Percentiles rank a stretch among this genome's conserved stretches.
phyloP scores from a whole-genome alignment of 768 basidiomycete genomes.

The Trametes coccinea region DNA sequence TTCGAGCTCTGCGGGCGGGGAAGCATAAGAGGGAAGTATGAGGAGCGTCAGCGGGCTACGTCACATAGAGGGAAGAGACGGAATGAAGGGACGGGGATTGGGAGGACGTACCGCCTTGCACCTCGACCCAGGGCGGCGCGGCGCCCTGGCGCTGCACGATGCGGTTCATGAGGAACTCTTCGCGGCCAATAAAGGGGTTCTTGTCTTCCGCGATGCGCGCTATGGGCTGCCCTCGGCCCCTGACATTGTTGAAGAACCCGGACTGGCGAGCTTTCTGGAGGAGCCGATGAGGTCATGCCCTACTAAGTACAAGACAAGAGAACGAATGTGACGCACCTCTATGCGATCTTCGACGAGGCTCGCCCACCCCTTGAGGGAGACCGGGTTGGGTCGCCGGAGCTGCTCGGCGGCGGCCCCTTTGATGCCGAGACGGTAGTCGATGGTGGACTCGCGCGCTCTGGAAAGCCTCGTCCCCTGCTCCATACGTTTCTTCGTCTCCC shows the following conservation, averaged over 20 bases:
- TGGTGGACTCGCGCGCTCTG: conserved; percentile 65
- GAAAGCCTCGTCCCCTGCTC: conserved; percentile 57
- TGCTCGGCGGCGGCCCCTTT: conserved; percentile 31
- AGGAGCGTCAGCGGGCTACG: background rate
- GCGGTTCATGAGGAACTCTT: conserved; percentile 85
- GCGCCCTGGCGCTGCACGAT: conserved; percentile 83
- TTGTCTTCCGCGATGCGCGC: conserved; percentile 43
- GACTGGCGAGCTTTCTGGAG: conserved; percentile 61
- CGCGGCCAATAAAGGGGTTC: conserved; percentile 70
- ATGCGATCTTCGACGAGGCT: conserved; percentile 77
- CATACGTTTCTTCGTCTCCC: conserved; percentile 52
- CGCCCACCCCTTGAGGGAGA: conserved; percentile 71
- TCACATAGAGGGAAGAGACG: background rate
- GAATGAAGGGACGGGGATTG: too few relatives aligned
- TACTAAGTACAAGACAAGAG: background rate
- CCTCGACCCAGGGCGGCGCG: conserved; percentile 83
- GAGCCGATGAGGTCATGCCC: background rate
- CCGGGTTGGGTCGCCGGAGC: conserved; percentile 49
- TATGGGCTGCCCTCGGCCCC: conserved; percentile 63
- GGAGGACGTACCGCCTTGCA: conserved; percentile 59
- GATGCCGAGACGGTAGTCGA: conserved; percentile 75
- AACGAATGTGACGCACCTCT: conserved; percentile 48
- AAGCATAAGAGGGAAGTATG: background rate
- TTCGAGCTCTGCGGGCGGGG: conserved; percentile 58
- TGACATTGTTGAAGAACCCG: conserved; percentile 71